Percentiles rank a stretch among this genome's conserved stretches.
Evolutionary conservation across 208 protist species (phyloP).

Genomic region (Trypanosoma conorhini): DNA sequence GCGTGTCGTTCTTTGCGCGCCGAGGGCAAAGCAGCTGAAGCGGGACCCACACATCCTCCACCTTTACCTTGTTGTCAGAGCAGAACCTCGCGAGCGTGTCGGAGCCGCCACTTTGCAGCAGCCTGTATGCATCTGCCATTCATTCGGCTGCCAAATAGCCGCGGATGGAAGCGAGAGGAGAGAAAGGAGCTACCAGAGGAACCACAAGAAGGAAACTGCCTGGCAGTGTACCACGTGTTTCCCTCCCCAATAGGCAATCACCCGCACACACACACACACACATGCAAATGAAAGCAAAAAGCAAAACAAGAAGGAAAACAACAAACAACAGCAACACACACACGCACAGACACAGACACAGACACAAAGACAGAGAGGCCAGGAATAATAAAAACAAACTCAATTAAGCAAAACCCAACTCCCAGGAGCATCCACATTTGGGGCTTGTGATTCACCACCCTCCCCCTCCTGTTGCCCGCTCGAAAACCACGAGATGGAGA

Average conservation of each 20-base stretch:
- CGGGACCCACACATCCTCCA: constrained; percentile 61
- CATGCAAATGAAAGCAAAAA: neutral
- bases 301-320: constrained; percentile 7
- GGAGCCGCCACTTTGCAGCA: constrained; percentile 15
- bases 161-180: neutral
- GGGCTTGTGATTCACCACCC: neutral
- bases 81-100: constrained; percentile 42
- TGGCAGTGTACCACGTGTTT: neutral
- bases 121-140: constrained; percentile 12
- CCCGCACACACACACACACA: neutral
- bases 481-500: constrained; percentile 16
- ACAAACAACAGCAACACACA: neutral
- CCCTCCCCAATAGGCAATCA: neutral
- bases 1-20: constrained; percentile 24
- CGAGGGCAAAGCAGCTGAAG: constrained; percentile 27
- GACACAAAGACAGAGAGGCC: neutral
- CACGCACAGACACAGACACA: neutral
- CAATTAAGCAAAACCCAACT: constrained; percentile 3
- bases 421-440: neutral
- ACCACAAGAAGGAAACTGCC: neutral
- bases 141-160: constrained; percentile 7
- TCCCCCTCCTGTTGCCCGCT: neutral
- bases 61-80: constrained; percentile 19
- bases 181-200: neutral
- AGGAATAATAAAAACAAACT: constrained; percentile 1